A percentile compares a stretch with the other conserved stretches of the same genome.
These are phyloP conservation scores for Meredithiella fracta DNA, from an alignment of 2,329 filamentous ascomycete genomes.

Conservation along the genomic window DNA sequence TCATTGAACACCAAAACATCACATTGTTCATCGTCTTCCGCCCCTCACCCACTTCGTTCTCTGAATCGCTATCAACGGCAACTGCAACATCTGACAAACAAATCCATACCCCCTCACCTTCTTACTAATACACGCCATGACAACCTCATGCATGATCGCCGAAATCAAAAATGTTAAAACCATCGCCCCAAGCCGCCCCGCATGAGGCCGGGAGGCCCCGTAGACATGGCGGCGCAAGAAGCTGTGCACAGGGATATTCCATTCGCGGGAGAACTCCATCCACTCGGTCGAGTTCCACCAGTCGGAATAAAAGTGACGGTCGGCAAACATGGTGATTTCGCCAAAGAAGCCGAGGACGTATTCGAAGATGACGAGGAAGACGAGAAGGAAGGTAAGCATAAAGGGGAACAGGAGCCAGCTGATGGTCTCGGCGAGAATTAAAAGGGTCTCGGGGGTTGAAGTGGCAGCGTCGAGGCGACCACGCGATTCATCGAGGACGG, in stretches of 20 bases:
- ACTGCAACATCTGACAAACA: constrained; percentile 85
- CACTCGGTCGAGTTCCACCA: constrained; percentile 70
- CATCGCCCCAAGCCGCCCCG: constrained; percentile 64
- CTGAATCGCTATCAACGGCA: constrained; percentile 88
- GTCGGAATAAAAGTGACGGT: constrained; percentile 79
- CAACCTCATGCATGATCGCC: constrained; percentile 78
- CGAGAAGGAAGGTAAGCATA: constrained; percentile 86
- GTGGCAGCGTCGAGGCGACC: constrained; percentile 24
- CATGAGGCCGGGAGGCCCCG: constrained; percentile 57
- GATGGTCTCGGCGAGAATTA: constrained; percentile 79
- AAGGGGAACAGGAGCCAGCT: constrained; percentile 89
- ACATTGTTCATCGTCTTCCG: constrained; percentile 71
- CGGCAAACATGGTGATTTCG: constrained; percentile 83
- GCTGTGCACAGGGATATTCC: constrained; percentile 95
- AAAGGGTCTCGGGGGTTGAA: constrained; percentile 41
- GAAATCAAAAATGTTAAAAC: constrained; percentile 83
- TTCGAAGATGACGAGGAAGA: constrained; percentile 97
- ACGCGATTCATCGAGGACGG: constrained; percentile 61
- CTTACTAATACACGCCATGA: constrained; percentile 96
- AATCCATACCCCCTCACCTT: constrained; percentile 92
- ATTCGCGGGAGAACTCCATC: constrained; percentile 91
- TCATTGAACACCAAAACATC: constrained; percentile 86
- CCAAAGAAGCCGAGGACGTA: constrained; percentile 89
- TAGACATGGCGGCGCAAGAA: constrained; percentile 94
- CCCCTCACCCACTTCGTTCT: constrained; percentile 60